Base-by-base conservation (phyloP, 129 eudicot genomes). In the Chrysanthemum seticuspe region DNA sequence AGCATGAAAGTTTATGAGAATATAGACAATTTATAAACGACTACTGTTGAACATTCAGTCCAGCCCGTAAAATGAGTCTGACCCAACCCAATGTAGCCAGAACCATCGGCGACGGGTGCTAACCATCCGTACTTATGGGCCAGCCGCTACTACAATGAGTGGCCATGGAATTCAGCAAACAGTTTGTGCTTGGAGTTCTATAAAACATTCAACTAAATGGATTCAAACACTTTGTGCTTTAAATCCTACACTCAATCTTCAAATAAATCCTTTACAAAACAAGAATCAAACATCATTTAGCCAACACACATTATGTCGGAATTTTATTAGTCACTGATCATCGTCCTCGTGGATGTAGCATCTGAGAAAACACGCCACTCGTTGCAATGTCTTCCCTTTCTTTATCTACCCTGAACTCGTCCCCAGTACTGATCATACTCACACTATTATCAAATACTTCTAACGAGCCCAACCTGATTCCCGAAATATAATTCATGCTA, bases 301-400 rank as follows among this genome's bases (percentile, higher is more conserved):
- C 65, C 18, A 9, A 44, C 15, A 36, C 51, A 23, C 31, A 23
- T 78, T 36, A 36, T 36, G 45, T 36, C 8, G 9, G 9, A 36
- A 6, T 36, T 36, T 36, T 36, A 36, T 36, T 36, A 45, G 55
- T 21, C 59, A 13, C 40, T 40, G 21, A 60, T 94, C 88, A 90
- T 83, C 97, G 79, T 70, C 98, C 98, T 2, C 96, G 93, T 14
- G 98, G 97, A 84, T 94, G 89, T 50, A 94, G 88, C 9, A 90
- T 79, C 86, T 94, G 98, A 73, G 98, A 94, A 75, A 94, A 94
- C 77, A 90, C 98, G 2, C 89, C 87, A 81, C 89, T 84, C 13
- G 96, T 93, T 49, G 93, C 86, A 54, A 74, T 90, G 78, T 94
- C 96, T 56, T 83, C 93, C n/a, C 79, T 87, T 23, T 85, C 96